These are phyloP conservation scores for Arachis hypogaea DNA, from an alignment of 306 rosid species.

Conservation along the genomic window DNA sequence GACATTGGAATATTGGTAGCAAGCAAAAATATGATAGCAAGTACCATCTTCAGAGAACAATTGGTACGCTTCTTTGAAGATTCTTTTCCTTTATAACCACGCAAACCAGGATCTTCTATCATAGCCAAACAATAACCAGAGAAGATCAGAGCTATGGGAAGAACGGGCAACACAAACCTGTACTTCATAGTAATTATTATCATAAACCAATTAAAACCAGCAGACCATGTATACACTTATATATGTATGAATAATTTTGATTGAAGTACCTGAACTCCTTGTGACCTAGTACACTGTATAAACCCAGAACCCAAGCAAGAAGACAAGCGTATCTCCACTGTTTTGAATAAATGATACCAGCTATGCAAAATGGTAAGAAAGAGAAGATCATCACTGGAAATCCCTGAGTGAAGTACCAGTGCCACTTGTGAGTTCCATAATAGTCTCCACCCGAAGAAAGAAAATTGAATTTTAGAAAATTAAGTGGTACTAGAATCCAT, in stretches of 20 bases:
- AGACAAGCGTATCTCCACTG: constrained; percentile 86
- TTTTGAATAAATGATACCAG: constrained; percentile 74
- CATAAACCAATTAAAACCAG: constrained; percentile 35
- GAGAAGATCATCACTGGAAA: constrained; percentile 82
- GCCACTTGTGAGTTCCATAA: constrained; percentile 97
- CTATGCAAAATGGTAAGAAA: constrained; percentile 76
- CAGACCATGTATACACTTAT: constrained; percentile 21
- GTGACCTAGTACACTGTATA: constrained; percentile 88
- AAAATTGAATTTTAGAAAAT: constrained; percentile 90
- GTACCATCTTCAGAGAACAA: constrained; percentile 51
- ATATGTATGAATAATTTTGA: constrained; percentile 25
- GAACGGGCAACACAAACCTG: constrained; percentile 96
- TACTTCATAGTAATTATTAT: constrained; percentile 34
- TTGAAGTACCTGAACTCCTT: constrained; percentile 88
- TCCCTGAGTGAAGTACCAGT: constrained; percentile 98
- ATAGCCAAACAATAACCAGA: constrained; percentile 79
- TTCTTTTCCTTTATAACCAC: constrained; percentile 40
- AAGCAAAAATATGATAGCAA: constrained; percentile 71
- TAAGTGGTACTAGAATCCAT: constrained; percentile 88
- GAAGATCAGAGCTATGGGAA: constrained; percentile 89
- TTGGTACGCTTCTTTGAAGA: constrained; percentile 42
- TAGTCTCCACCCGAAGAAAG: constrained; percentile 94
- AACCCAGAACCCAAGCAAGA: constrained; percentile 78
- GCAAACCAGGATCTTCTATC: constrained; percentile 46
- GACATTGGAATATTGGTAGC: constrained; percentile 93